Evolutionary conservation across 179 eudicot species (phyloP), one percentile per base, ranked within the genome.

Genomic region (Pouteria campechiana): DNA sequence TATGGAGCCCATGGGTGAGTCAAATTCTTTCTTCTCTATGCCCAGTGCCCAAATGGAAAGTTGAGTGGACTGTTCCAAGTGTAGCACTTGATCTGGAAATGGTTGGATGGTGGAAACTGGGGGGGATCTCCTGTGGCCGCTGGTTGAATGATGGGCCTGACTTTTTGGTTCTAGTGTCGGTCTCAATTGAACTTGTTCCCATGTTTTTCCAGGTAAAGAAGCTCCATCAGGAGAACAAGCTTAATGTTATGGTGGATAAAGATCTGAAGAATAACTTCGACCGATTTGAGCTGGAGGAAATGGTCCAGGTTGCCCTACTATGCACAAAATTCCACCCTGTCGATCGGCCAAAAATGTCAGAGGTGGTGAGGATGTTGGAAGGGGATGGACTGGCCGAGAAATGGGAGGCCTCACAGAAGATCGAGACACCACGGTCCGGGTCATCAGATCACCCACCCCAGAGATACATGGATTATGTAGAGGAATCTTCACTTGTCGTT

Each of bases 311-410:
- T 24, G 88, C 96, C 8, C 80, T 82, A 21, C 43, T 86, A 22
- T 81, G 96, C 24, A 86, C 93, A 2, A 81, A 82, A 29, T 78
- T 75, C 52, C 65, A 64, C 41, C 89, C 96, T 4, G 45, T 46
- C 15, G 54, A 71, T 19, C 88, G 96, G 6, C 96, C 93, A 0
- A 86, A 76, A 57, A 86, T 86, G 93, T 71, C 83, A 0, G 85
- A 82, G 49, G 83, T 86, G 11, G 44, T 86, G 32, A 62, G 83
- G 48, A 70, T 86, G 79, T 49, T 86, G 37, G 96, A 82, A 67
- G 93, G 86, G 0, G 93, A 86, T 37, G 93, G 89, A 6, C 66
- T 76, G 37, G 72, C 79, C 2, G 96, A 86, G 37, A 71, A 75
- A 68, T 82, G 96, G 96, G 96, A 74, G 32, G 74, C 67, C 30